Percentiles rank a stretch among this genome's conserved stretches.
Conservation (phyloP, 148 eudicot genomes). For the Pouteria glomerata region DNA sequence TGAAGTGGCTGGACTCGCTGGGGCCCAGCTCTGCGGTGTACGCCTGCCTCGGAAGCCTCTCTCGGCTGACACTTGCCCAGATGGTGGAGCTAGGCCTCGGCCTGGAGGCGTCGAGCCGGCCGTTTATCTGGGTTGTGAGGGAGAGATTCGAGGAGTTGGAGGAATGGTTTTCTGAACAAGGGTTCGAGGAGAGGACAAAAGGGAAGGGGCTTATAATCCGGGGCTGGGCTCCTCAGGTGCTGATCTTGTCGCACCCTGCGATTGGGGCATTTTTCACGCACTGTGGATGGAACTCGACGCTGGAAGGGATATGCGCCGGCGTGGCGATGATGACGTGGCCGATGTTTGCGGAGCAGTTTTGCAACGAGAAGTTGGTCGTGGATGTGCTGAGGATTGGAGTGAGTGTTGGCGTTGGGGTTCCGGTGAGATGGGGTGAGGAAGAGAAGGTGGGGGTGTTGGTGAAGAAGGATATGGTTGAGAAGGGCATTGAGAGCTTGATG, state of each 20-base stretch:
- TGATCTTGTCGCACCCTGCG: slow-evolving; percentile 2
- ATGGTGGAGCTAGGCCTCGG: slow-evolving; percentile 16
- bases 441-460: slow-evolving; percentile 4
- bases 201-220: slow-evolving; percentile 2
- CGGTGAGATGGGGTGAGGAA: background rate
- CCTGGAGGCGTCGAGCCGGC: slow-evolving; percentile 11
- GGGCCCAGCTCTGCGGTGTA: slow-evolving; percentile 18
- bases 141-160: background rate
- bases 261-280: background rate
- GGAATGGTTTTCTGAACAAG: slow-evolving; percentile 12
- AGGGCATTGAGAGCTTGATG: background rate
- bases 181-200: slow-evolving; percentile 15
- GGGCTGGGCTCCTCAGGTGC: slow-evolving; percentile 12
- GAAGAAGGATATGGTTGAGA: slow-evolving; percentile 1
- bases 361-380: slow-evolving; percentile 5
- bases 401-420: background rate
- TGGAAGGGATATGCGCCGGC: slow-evolving; percentile 11
- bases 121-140: slow-evolving; percentile 20
- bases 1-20: slow-evolving; percentile 34
- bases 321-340: slow-evolving; percentile 8
- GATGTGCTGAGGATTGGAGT: slow-evolving; percentile 3
- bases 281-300: slow-evolving; percentile 10
- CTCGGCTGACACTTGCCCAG: background rate
- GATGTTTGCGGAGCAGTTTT: slow-evolving; percentile 4
- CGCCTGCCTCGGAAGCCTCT: slow-evolving; percentile 18